Percentiles rank a stretch among this genome's conserved stretches.
Evolutionary conservation across 169 alveolate species (phyloP).

Genomic region (Plasmodium gallinaceum): DNA sequence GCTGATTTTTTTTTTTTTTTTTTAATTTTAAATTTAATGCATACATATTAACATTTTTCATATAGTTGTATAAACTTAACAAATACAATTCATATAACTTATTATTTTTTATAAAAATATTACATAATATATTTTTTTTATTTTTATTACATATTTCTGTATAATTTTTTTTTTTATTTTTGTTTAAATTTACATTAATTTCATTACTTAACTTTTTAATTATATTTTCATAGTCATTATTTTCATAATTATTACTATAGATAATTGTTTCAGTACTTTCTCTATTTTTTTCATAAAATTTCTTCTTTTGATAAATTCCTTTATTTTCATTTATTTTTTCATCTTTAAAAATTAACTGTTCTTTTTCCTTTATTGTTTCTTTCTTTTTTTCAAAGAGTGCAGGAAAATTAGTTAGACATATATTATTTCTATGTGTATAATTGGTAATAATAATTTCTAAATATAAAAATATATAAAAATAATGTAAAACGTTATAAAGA

Average conservation of each 20-base stretch:
- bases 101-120: background rate
- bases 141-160: background rate
- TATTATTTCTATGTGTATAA: conserved; percentile 20
- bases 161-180: background rate
- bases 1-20: background rate
- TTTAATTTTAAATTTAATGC: background rate
- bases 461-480: conserved; percentile 38
- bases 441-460: conserved; percentile 49
- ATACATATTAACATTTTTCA: background rate
- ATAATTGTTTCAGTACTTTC: background rate
- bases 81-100: background rate
- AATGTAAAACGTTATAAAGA: conserved; percentile 30
- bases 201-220: background rate
- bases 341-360: too few relatives aligned
- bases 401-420: conserved; percentile 44
- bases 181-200: background rate
- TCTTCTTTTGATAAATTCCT: background rate
- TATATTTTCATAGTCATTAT: background rate
- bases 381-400: background rate
- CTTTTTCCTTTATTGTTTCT: background rate
- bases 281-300: background rate
- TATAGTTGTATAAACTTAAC: background rate
- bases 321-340: too few relatives aligned
- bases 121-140: background rate
- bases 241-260: background rate